Evolutionary conservation across 768 basidiomycete species (phyloP), one percentile per base, ranked within the genome.

Genomic region (Piloderma croceum): DNA sequence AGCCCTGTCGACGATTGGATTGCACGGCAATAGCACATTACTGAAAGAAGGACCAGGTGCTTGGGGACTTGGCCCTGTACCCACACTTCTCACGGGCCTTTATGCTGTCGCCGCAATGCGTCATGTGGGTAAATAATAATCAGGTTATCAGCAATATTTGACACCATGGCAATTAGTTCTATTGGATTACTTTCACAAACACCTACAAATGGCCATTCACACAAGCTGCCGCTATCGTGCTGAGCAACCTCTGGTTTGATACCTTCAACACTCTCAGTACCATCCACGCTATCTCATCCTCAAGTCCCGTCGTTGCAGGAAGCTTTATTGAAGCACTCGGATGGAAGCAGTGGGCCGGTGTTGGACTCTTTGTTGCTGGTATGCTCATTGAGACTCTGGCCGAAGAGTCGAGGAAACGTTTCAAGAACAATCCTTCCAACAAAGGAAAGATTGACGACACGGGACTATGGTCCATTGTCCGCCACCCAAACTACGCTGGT

Each of bases 401-500:
- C 10, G 57, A 58, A 32, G 17, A 48, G 1, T 43, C 47, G 31
- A 45, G 55, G 24, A 52, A 48, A 32, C 37, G 23, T n/a, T 58
- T 58, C 35, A 58, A 57, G 42, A 49, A 50, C 27, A 43, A 57
- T 38, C 43, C 40, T 6, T 46, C 34, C 39, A 58, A 58, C 10
- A 50, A 27, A 27, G 41, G 41, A 9, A 19, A 37, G n/a, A n/a
- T 37, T 13, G 32, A 24, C 41, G 34, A 21, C 23, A 15, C 18
- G 13, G 41, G 41, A 11, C 15, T 42, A 15, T 38, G 43, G 43
- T 9, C 19, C 36, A 9, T 32, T 18, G 31, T 32, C 31, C 31
- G 31, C 31, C 31, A 32, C 19, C 31, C 31, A 32, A 32, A 32
- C 31, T 32, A 32, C 31, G 15, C 19, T 2, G 31, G 31, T 18